These are phyloP conservation scores for Falciphora oryzae DNA, from an alignment of 2,329 filamentous ascomycete genomes.

Conservation along the genomic window DNA sequence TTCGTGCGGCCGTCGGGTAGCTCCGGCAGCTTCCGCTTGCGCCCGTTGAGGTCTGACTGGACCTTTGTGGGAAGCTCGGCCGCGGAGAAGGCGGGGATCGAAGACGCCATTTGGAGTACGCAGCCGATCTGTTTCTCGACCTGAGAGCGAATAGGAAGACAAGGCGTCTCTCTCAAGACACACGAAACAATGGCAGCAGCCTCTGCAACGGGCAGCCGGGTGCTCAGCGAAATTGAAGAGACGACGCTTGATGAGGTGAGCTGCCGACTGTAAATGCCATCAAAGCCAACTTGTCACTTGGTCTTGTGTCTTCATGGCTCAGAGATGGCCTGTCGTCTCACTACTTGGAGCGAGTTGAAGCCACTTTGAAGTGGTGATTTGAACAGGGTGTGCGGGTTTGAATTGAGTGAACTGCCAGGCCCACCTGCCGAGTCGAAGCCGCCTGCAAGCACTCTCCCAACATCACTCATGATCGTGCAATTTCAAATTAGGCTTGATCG, in stretches of 20 bases:
- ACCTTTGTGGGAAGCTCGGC: conserved; percentile 42
- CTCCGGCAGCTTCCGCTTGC: conserved; percentile 50
- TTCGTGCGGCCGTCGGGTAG: conserved; percentile 25
- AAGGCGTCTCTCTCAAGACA: background rate
- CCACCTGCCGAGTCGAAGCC: background rate
- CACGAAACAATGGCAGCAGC: conserved; percentile 28
- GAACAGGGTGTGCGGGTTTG: background rate
- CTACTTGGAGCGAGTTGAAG: background rate
- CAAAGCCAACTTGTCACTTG: background rate
- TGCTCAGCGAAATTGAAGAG: conserved; percentile 52
- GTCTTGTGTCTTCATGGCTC: background rate
- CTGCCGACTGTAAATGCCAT: background rate
- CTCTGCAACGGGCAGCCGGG: conserved; percentile 37
- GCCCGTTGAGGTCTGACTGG: conserved; percentile 42
- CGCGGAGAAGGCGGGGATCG: conserved; percentile 39
- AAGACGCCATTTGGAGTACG: conserved; percentile 2
- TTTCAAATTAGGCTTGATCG: no score
- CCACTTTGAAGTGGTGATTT: background rate
- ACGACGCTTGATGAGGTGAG: conserved; percentile 53
- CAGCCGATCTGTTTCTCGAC: no score
- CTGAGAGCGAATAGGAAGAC: no score
- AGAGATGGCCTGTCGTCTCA: background rate
- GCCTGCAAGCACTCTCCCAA: background rate
- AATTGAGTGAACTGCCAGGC: background rate
- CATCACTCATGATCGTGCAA: no score